Evolutionary conservation across 345 rosid genomes (phyloP).

Genomic region (Dovyalis caffra): DNA sequence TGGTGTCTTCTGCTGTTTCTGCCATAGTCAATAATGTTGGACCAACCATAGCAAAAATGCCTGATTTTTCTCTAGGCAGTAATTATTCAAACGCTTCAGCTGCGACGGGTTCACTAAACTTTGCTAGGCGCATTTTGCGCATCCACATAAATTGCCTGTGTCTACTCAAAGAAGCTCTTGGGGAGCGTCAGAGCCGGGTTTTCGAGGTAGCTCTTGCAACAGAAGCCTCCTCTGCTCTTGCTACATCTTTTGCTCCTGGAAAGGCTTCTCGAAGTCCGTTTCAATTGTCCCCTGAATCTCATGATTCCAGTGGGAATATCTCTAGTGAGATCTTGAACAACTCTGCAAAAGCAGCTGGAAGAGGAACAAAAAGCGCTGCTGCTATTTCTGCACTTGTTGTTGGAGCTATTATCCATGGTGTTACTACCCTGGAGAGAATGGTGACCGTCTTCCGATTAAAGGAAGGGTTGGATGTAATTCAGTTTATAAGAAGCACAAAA

Average conservation of each 20-base stretch:
- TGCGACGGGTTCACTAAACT: constrained; percentile 40
- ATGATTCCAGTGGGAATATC: constrained; percentile 49
- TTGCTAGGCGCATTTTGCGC: constrained; percentile 71
- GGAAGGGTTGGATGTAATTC: constrained; percentile 85
- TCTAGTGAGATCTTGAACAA: constrained; percentile 46
- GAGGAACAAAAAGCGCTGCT: constrained; percentile 63
- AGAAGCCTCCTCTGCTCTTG: constrained; percentile 80
- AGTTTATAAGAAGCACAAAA: constrained; percentile 65
- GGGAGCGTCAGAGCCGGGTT: constrained; percentile 92
- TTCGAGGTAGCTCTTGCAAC: constrained; percentile 97
- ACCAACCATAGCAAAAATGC: constrained; percentile 58
- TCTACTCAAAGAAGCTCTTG: constrained; percentile 90
- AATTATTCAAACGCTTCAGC: constrained; percentile 51
- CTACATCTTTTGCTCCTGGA: constrained; percentile 59
- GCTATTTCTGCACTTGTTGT: constrained; percentile 84
- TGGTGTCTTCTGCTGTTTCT: constrained; percentile 91
- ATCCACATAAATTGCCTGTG: constrained; percentile 76
- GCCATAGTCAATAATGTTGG: constrained; percentile 79
- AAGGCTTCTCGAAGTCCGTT: constrained; percentile 82
- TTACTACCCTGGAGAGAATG: constrained; percentile 90
- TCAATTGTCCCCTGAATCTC: constrained; percentile 72
- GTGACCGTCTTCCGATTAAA: constrained; percentile 75
- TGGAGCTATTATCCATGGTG: constrained; percentile 85
- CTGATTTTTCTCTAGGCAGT: constrained; percentile 56
- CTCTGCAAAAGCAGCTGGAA: constrained; percentile 47